Evolutionary conservation across 352 stramenopile species (phyloP).

Genomic region (Phytophthora hibernalis): DNA sequence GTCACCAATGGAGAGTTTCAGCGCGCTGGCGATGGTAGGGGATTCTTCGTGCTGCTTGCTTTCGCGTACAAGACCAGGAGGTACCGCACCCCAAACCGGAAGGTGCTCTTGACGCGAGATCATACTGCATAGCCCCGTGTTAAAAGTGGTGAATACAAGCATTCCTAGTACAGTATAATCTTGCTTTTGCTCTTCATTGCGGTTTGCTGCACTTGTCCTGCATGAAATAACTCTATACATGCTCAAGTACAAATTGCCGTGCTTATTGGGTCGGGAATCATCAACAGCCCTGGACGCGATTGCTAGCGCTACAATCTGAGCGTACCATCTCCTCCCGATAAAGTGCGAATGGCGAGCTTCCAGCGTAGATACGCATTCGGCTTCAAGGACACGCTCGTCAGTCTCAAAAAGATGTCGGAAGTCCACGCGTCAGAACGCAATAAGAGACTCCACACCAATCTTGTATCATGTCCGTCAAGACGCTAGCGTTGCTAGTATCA

Average conservation of each 20-base stretch:
- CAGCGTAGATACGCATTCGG: conserved; percentile 7
- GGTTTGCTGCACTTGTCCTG: conserved; percentile 19
- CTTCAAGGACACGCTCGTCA: conserved; percentile 19
- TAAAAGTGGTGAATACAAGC: conserved; percentile 7
- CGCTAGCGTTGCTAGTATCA: conserved; percentile 16
- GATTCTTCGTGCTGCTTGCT: conserved; percentile 35
- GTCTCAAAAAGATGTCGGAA: conserved; percentile 20
- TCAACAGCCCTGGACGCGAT: too few species aligned
- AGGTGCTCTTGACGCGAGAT: conserved; percentile 28
- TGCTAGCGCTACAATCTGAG: too few species aligned
- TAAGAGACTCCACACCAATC: not conserved
- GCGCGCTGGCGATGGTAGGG: conserved; percentile 39
- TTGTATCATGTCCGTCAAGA: conserved; percentile 26
- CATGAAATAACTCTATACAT: too few species aligned
- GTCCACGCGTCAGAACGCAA: conserved; percentile 21
- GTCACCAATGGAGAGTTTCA: conserved; percentile 52
- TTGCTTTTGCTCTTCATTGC: conserved; percentile 7
- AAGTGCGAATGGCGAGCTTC: not conserved
- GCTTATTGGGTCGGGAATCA: too few species aligned
- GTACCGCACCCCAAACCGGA: conserved; percentile 24
- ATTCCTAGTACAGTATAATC: conserved; percentile 15
- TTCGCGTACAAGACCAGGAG: conserved; percentile 38
- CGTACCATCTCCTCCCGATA: not conserved
- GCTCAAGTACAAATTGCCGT: too few species aligned
- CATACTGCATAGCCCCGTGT: conserved; percentile 30